Evolutionary conservation across 1,284 basidiomycete species (phyloP).

Genomic region (Austropuccinia psidii): DNA sequence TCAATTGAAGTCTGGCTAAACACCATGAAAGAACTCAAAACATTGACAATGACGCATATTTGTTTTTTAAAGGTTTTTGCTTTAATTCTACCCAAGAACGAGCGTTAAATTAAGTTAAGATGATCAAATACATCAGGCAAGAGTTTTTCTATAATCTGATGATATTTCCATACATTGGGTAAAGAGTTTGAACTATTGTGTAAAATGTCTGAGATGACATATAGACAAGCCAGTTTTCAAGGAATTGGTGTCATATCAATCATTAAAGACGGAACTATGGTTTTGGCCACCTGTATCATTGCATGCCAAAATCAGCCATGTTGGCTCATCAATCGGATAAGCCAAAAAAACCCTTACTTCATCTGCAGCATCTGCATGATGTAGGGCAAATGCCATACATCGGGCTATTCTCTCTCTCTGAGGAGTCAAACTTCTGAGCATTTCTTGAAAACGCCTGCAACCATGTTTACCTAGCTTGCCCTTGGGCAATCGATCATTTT

Average conservation of each 20-base stretch:
- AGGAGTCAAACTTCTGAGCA: constrained; percentile 76
- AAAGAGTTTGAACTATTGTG: constrained; percentile 65
- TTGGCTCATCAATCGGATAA: background rate
- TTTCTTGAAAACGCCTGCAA: constrained; percentile 71
- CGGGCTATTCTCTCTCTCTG: constrained; percentile 82
- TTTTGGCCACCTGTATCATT: constrained; percentile 65
- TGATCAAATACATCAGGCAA: constrained; percentile 86
- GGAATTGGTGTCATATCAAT: constrained; percentile 85
- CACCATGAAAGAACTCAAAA: constrained; percentile 80
- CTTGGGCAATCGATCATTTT: constrained; percentile 66
- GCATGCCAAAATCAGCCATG: too few relatives aligned
- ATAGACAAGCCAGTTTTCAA: constrained; percentile 85
- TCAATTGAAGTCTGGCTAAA: constrained; percentile 69
- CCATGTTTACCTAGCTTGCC: constrained; percentile 67
- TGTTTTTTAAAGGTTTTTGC: constrained; percentile 88
- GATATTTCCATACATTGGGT: constrained; percentile 70
- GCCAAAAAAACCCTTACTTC: constrained; percentile 56
- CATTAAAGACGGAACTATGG: constrained; percentile 72
- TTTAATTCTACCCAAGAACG: constrained; percentile 82
- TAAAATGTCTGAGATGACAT: constrained; percentile 92
- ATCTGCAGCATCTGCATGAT: constrained; percentile 84
- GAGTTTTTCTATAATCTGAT: constrained; percentile 77
- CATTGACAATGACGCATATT: constrained; percentile 71
- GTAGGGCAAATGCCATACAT: constrained; percentile 89
- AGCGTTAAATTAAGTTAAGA: constrained; percentile 80